Conservation (phyloP, 371 early-diverging fungal species). For the Batrachochytrium dendrobatidis region DNA sequence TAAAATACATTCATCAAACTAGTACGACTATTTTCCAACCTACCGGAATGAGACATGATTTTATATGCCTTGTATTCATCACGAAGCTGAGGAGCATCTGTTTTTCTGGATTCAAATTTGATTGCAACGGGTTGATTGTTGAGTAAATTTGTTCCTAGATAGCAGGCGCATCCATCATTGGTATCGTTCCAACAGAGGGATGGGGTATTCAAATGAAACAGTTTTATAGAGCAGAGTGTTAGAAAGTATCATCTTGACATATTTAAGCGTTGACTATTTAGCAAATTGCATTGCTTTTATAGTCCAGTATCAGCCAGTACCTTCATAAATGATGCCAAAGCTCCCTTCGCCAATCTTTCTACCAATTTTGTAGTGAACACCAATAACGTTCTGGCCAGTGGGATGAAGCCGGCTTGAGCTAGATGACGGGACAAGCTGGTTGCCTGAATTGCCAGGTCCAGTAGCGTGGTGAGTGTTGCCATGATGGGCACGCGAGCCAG, state of each 20-base stretch:
- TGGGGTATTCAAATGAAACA: too few species aligned
- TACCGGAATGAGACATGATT: slow-evolving; percentile 68
- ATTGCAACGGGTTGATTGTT: slow-evolving; percentile 82
- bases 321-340: slow-evolving; percentile 97
- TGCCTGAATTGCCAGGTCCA: too few species aligned
- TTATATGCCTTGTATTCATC: slow-evolving; percentile 91
- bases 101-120: slow-evolving; percentile 91
- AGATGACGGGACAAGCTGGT: not conserved
- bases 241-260: too few species aligned
- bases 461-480: too few species aligned
- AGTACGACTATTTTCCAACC: slow-evolving; percentile 17
- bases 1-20: not conserved
- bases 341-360: slow-evolving; percentile 94
- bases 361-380: slow-evolving; percentile 90
- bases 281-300: too few species aligned
- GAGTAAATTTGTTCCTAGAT: slow-evolving; percentile 45
- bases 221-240: too few species aligned
- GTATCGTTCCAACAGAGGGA: too few species aligned
- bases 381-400: slow-evolving; percentile 54
- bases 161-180: not conserved
- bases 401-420: not conserved
- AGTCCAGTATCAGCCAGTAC: too few species aligned
- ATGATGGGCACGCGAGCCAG: too few species aligned
- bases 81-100: slow-evolving; percentile 87
- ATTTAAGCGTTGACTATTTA: too few species aligned